phyloP scores from a whole-genome alignment of 768 basidiomycete species.

The Brasilioporus rufonigricans region DNA sequence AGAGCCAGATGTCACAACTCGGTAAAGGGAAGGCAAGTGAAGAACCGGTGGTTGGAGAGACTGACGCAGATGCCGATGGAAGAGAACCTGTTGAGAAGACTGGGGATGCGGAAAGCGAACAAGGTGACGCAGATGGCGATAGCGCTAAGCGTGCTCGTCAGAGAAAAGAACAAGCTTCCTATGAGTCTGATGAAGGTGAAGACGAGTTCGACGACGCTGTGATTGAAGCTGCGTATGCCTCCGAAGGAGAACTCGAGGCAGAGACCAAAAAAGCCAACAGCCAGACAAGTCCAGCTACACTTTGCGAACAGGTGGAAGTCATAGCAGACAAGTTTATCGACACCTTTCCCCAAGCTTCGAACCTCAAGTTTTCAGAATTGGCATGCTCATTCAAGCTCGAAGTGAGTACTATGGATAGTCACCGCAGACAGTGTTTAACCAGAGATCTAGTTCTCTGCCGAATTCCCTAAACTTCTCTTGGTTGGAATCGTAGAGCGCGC shows the following conservation, averaged over 20 bases:
- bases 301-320: slow-evolving; percentile 41
- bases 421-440: background rate
- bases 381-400: slow-evolving; percentile 80
- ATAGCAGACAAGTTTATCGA: slow-evolving; percentile 53
- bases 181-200: slow-evolving; percentile 56
- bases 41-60: slow-evolving; percentile 41
- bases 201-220: slow-evolving; percentile 50
- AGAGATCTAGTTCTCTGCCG: slow-evolving; percentile 68
- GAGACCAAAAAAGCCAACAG: slow-evolving; percentile 29
- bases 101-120: slow-evolving; percentile 71
- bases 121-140: slow-evolving; percentile 81
- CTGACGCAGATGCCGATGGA: slow-evolving; percentile 51
- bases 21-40: slow-evolving; percentile 70
- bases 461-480: slow-evolving; percentile 89
- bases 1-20: slow-evolving; percentile 72
- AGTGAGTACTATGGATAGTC: slow-evolving; percentile 46
- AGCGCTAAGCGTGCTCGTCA: slow-evolving; percentile 72
- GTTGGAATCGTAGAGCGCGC: slow-evolving; percentile 91
- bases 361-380: slow-evolving; percentile 66
- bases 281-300: slow-evolving; percentile 23
- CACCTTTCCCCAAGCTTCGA: slow-evolving; percentile 61
- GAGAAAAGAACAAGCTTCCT: slow-evolving; percentile 69
- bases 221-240: slow-evolving; percentile 63
- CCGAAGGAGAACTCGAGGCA: slow-evolving; percentile 41
- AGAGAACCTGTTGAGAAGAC: slow-evolving; percentile 40